Evolutionary conservation across 495 filamentous ascomycete species (phyloP), one percentile per base, ranked within the genome.

Genomic region (Gamarada debralockiae): DNA sequence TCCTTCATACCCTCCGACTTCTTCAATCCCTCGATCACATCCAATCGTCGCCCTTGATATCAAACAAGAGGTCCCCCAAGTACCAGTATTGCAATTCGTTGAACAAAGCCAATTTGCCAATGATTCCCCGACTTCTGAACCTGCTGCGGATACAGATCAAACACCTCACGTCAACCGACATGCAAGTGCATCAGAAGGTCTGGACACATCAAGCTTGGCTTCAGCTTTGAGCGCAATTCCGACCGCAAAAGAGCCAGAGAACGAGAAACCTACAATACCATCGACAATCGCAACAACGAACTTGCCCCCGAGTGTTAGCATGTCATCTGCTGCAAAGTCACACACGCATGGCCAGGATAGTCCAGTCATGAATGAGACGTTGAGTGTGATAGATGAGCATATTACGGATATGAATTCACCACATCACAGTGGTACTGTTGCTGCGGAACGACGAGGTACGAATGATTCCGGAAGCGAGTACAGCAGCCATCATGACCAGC

Each of bases 371-470:
- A 90, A 95, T 63, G 92, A 99, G 63, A 97, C 95, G 0, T 69
- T 99, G 52, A 96, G 90, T 60, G 95, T 97, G 27, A 99, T 99
- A 61, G 82, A 99, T 62, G 95, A 99, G 68, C 95, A 97, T 65
- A 97, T 99, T 42, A 96, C 90, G 21, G 90, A 96, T 64, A 84
- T 99, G 50, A 84, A 84, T 64, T 90, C 84, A 5, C 81, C 90
- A 39, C 79, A 83, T 34, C 64, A 69, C 54, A 75, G 72, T 49
- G 66, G 69, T 18, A n/a, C n/a, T n/a, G 57, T 53, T 40, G 79
- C 83, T 46, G 80, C 80, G 41, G 80, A 83, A 25, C 72, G 75
- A 29, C 71, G 74, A 53, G 73, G 78, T 18, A 71, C 78, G n/a
- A 90, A 82, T 51, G 90, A 93, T 66, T 93, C 90, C 18, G 88